A percentile compares a stretch with the other conserved stretches of the same genome.
Evolutionary conservation across 306 rosid genomes (phyloP).

Genomic region (Ceratonia siliqua): DNA sequence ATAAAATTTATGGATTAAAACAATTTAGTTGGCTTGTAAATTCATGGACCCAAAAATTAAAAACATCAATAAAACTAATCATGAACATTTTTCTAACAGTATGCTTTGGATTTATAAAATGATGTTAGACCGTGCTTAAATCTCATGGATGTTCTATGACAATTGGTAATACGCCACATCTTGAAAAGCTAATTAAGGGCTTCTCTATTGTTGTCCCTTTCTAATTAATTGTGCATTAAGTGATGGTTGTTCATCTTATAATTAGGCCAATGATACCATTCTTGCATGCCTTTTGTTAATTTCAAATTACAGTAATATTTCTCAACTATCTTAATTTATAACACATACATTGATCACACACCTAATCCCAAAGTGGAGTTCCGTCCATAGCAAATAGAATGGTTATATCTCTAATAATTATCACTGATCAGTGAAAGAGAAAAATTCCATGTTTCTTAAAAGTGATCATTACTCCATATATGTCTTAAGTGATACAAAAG

Average conservation of each 20-base stretch:
- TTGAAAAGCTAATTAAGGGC: not conserved
- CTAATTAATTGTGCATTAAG: constrained; percentile 26
- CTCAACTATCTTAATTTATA: not conserved
- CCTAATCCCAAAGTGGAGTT: not conserved
- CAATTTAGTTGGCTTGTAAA: no score
- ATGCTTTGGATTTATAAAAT: no score
- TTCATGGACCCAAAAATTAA: no score
- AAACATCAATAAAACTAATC: no score
- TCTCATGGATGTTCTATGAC: not conserved
- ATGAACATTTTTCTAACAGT: no score
- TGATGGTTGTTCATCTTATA: constrained; percentile 47
- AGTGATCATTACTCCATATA: not conserved
- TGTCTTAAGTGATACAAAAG: constrained; percentile 29
- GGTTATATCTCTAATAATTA: not conserved
- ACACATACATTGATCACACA: not conserved
- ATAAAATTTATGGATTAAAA: no score
- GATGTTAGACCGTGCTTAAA: no score
- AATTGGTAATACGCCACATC: no score
- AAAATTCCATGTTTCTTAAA: not conserved
- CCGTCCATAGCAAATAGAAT: not conserved
- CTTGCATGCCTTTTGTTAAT: constrained; percentile 16
- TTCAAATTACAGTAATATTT: not conserved
- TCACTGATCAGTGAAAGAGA: not conserved
- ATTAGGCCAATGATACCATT: constrained; percentile 34
- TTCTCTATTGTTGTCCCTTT: not conserved